These are phyloP conservation scores for Stygiomarasmius scandens DNA, from an alignment of 1,284 basidiomycete genomes.

Conservation along the genomic window DNA sequence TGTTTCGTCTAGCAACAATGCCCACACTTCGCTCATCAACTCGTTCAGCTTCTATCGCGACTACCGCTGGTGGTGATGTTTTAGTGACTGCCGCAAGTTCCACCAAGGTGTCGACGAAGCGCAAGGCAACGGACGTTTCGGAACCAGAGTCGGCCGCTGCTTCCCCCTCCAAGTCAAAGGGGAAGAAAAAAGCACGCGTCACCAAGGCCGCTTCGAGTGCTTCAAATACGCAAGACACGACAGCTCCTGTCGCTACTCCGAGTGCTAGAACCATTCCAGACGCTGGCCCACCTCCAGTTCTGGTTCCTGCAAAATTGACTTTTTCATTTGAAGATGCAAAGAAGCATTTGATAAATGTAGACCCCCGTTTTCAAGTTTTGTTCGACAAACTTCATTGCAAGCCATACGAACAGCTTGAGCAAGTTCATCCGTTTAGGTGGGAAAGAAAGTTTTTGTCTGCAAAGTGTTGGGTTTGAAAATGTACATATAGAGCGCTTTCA, in stretches of 20 bases:
- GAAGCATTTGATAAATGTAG: conserved; percentile 67
- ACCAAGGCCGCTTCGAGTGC: background rate
- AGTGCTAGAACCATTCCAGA: conserved; percentile 9
- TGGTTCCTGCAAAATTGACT: conserved; percentile 66
- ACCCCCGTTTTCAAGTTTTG: conserved; percentile 72
- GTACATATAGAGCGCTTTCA: conserved; percentile 52
- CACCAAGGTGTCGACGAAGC: conserved; percentile 20
- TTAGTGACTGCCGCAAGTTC: conserved; percentile 14
- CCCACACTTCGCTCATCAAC: conserved; percentile 44
- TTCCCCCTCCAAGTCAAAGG: conserved; percentile 10
- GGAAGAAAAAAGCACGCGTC: conserved; percentile 4
- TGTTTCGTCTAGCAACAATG: conserved; percentile 28
- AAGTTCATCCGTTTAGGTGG: conserved; percentile 76
- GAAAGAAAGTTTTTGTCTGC: conserved; percentile 6
- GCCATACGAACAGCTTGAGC: conserved; percentile 74
- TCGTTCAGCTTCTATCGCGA: conserved; percentile 22
- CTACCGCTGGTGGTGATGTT: conserved; percentile 5
- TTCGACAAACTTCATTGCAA: conserved; percentile 70
- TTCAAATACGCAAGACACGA: background rate
- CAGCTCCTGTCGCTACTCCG: background rate
- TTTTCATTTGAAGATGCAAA: conserved; percentile 80
- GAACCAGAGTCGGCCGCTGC: background rate
- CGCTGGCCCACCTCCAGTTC: conserved; percentile 10
- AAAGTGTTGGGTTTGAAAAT: background rate
- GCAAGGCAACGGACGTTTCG: conserved; percentile 20